Evolutionary conservation across 2,329 filamentous ascomycete genomes (phyloP).

Genomic region (Raffaelea ambrosiae): DNA sequence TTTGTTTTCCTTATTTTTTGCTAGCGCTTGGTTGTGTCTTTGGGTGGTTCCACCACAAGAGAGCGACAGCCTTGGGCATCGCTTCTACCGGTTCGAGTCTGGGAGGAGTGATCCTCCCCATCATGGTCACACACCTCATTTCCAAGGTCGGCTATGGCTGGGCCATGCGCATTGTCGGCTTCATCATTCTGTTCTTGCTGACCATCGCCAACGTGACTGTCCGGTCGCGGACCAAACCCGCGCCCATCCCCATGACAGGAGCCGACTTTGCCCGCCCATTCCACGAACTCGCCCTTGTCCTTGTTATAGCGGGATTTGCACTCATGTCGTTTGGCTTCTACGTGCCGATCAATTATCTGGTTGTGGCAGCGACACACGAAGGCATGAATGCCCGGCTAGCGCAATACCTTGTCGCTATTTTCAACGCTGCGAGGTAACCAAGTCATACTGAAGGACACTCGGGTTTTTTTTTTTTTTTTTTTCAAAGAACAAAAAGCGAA

Average conservation of each 20-base stretch:
- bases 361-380: neutral
- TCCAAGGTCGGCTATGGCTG: slow-evolving; percentile 17
- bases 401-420: slow-evolving; percentile 14
- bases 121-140: slow-evolving; percentile 19
- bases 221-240: slow-evolving; percentile 8
- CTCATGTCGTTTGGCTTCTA: slow-evolving; percentile 18
- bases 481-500: too few species aligned
- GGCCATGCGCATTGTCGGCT: slow-evolving; percentile 20
- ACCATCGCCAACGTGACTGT: slow-evolving; percentile 17
- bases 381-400: slow-evolving; percentile 10
- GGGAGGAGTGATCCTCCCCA: slow-evolving; percentile 21
- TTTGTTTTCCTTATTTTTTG: too few species aligned
- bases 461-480: too few species aligned
- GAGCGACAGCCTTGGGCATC: slow-evolving; percentile 17
- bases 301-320: slow-evolving; percentile 13
- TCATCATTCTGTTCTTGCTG: slow-evolving; percentile 18
- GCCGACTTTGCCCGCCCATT: slow-evolving; percentile 12
- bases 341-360: slow-evolving; percentile 69
- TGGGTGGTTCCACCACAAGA: slow-evolving; percentile 15
- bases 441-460: too few species aligned
- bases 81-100: slow-evolving; percentile 16
- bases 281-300: slow-evolving; percentile 12
- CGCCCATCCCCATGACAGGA: neutral
- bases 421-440: too few species aligned
- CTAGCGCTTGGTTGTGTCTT: slow-evolving; percentile 11